Conservation (phyloP, 1,284 basidiomycete species). For the Malassezia japonica region DNA sequence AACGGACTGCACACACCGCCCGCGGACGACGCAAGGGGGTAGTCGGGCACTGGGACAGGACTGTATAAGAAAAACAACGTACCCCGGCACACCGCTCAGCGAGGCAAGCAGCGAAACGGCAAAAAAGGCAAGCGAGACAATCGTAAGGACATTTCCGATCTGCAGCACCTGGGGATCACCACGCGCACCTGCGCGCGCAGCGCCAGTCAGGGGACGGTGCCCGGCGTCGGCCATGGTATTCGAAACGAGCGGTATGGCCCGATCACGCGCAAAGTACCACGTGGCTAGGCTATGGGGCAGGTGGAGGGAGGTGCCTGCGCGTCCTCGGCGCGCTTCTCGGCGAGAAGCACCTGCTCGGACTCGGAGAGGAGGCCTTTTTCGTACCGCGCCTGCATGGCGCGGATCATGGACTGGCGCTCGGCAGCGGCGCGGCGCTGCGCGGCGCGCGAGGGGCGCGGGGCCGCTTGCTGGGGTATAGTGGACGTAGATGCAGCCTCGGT, state of each 20-base stretch:
- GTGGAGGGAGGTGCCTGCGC: neutral
- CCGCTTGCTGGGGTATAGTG: too few relatives aligned
- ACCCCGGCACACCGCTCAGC: slow-evolving; percentile 1
- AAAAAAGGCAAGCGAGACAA: slow-evolving; percentile 9
- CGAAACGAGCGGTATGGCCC: neutral
- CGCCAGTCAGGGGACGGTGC: slow-evolving; percentile 13
- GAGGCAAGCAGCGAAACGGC: slow-evolving; percentile 4
- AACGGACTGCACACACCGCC: slow-evolving; percentile 6
- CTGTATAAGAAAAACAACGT: too few relatives aligned
- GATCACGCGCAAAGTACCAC: neutral
- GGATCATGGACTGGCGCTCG: slow-evolving; percentile 13
- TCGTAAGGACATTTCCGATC: slow-evolving; percentile 8
- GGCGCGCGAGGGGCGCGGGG: neutral
- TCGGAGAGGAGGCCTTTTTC: slow-evolving; percentile 1
- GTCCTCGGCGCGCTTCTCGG: slow-evolving; percentile 10
- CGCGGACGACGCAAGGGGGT: too few relatives aligned
- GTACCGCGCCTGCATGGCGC: slow-evolving; percentile 13
- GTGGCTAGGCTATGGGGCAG: neutral
- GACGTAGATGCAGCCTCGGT: too few relatives aligned
- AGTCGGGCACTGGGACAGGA: too few relatives aligned
- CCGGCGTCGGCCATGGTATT: neutral
- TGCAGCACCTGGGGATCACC: slow-evolving; percentile 4
- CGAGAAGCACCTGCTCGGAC: slow-evolving; percentile 9
- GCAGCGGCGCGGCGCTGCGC: slow-evolving; percentile 1
- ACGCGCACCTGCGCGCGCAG: neutral